phyloP scores from a whole-genome alignment of 805 yeast genomes.

The Debaryomyces prosopidis region DNA sequence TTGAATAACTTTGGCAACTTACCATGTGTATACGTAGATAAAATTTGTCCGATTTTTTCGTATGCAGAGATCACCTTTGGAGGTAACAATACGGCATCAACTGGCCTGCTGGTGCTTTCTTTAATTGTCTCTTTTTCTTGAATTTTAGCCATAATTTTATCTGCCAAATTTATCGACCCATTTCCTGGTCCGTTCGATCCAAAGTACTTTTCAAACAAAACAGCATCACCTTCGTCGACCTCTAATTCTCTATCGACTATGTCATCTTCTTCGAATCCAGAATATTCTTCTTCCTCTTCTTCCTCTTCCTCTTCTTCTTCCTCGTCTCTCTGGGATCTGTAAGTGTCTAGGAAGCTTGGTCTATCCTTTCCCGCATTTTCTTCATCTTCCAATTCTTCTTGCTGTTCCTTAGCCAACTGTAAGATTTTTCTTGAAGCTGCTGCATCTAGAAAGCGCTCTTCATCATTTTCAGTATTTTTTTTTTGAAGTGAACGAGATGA shows the following conservation, averaged over 20 bases:
- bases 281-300: conserved; percentile 52
- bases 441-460: conserved; percentile 75
- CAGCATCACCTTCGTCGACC: conserved; percentile 80
- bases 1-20: conserved; percentile 95
- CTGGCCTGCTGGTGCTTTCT: conserved; percentile 38
- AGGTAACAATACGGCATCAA: conserved; percentile 82
- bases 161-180: conserved; percentile 75
- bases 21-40: conserved; percentile 91
- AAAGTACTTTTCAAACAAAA: conserved; percentile 76
- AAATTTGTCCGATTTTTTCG: conserved; percentile 83
- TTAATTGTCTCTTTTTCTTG: conserved; percentile 62
- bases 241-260: conserved; percentile 58
- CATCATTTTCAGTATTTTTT: conserved; percentile 45
- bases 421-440: conserved; percentile 80
- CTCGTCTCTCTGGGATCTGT: conserved; percentile 22
- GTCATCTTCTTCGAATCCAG: conserved; percentile 56
- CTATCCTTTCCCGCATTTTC: conserved; percentile 33
- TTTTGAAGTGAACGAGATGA: conserved; percentile 19
- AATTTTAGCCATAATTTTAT: conserved; percentile 88
- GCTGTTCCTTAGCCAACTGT: conserved; percentile 89
- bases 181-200: conserved; percentile 23
- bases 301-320: conserved; percentile 42
- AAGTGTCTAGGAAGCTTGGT: conserved; percentile 22
- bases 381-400: conserved; percentile 72
- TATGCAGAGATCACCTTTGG: conserved; percentile 96